Evolutionary conservation across 352 stramenopile species (phyloP).

Genomic region (Globisporangium acanthophoron): DNA sequence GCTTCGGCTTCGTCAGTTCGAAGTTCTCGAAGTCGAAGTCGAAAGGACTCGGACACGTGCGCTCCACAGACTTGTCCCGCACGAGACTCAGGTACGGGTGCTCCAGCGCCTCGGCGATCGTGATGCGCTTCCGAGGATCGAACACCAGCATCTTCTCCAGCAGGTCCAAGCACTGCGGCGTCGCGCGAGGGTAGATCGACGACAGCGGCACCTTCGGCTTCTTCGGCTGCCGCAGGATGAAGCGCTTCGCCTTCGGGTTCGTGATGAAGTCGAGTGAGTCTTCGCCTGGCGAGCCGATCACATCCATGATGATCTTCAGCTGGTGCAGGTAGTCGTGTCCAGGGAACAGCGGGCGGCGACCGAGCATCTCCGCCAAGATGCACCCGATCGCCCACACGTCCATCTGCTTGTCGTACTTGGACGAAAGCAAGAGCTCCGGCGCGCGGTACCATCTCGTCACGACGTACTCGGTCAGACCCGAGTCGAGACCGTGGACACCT

Average conservation of each 20-base stretch:
- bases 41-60: slow-evolving; percentile 73
- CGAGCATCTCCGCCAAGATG: slow-evolving; percentile 85
- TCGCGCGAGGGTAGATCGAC: slow-evolving; percentile 84
- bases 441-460: slow-evolving; percentile 91
- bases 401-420: slow-evolving; percentile 87
- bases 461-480: slow-evolving; percentile 88
- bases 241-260: slow-evolving; percentile 86
- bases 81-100: slow-evolving; percentile 79
- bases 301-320: slow-evolving; percentile 89
- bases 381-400: slow-evolving; percentile 87
- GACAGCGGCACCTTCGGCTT: slow-evolving; percentile 79
- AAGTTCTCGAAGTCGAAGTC: slow-evolving; percentile 87
- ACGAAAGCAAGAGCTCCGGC: slow-evolving; percentile 89
- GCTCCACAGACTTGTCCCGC: slow-evolving; percentile 66
- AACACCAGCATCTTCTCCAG: slow-evolving; percentile 93
- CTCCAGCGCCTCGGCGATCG: slow-evolving; percentile 67
- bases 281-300: slow-evolving; percentile 75
- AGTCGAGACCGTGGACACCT: slow-evolving; percentile 66
- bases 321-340: slow-evolving; percentile 86
- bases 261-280: slow-evolving; percentile 85
- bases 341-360: slow-evolving; percentile 76
- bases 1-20: slow-evolving; percentile 86
- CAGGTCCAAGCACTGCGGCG: slow-evolving; percentile 80
- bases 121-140: slow-evolving; percentile 85
- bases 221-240: slow-evolving; percentile 84